Percentiles rank a stretch among this genome's conserved stretches.
These are phyloP conservation scores for Cordyceps pruinosa DNA, from an alignment of 2,329 filamentous ascomycete genomes.

Conservation along the genomic window DNA sequence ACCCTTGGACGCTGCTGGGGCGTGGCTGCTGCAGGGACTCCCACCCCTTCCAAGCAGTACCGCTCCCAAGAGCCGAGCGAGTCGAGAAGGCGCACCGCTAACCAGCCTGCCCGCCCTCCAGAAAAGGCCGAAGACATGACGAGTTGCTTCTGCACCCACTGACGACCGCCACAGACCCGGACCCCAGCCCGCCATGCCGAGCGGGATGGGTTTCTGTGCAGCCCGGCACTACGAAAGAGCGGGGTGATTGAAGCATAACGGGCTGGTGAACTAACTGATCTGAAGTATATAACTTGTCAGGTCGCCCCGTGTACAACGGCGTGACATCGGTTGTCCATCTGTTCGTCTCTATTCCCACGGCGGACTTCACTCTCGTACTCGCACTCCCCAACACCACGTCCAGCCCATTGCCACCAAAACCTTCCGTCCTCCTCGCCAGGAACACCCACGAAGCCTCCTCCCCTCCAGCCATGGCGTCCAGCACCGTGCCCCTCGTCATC, in stretches of 20 bases:
- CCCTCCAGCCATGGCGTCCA: not conserved
- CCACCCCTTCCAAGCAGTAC: too few relatives aligned
- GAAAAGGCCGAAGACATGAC: too few relatives aligned
- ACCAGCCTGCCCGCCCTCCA: too few relatives aligned
- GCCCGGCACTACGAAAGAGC: not conserved
- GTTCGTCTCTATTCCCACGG: not conserved
- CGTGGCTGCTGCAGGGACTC: too few relatives aligned
- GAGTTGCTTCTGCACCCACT: too few relatives aligned
- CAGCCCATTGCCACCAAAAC: too few relatives aligned
- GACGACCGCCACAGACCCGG: not conserved
- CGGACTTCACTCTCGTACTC: too few relatives aligned
- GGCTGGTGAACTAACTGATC: not conserved
- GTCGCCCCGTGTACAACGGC: not conserved
- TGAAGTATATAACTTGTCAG: not conserved
- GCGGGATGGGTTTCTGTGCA: not conserved
- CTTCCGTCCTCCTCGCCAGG: not conserved
- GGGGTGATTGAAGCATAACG: not conserved
- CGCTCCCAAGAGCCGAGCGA: too few relatives aligned
- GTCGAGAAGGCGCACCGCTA: too few relatives aligned
- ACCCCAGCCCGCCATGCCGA: not conserved
- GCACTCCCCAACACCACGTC: too few relatives aligned
- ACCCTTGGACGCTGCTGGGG: too few relatives aligned
- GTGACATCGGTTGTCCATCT: not conserved
- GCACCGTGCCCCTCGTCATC: constrained; percentile 34
- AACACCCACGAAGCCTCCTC: not conserved